phyloP scores from a whole-genome alignment of 2,329 filamentous ascomycete genomes.

The Hymenoscyphus scutula region DNA sequence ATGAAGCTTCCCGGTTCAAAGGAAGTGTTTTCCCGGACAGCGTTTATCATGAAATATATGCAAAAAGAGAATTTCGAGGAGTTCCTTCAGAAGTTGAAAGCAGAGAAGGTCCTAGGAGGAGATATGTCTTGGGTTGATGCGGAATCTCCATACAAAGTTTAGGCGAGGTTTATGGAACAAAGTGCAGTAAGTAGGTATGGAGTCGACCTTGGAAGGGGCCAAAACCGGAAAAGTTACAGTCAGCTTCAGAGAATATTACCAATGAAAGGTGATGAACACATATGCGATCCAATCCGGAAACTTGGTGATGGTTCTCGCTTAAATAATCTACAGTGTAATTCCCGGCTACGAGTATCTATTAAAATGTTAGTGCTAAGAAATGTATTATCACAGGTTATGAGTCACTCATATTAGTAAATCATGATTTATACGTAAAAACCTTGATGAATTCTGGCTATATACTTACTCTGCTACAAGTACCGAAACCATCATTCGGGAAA shows the following conservation, averaged over 20 bases:
- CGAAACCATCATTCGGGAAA: background rate
- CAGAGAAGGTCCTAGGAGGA: background rate
- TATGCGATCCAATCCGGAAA: too few relatives aligned
- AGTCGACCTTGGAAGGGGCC: background rate
- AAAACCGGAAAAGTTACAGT: background rate
- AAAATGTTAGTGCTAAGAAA: too few relatives aligned
- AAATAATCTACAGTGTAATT: too few relatives aligned
- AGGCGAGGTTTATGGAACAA: background rate
- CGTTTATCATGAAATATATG: background rate
- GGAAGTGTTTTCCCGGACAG: background rate
- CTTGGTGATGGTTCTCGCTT: too few relatives aligned
- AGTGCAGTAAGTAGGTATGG: background rate
- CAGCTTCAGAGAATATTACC: too few relatives aligned
- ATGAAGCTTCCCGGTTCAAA: too few relatives aligned
- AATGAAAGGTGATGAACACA: too few relatives aligned
- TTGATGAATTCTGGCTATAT: too few relatives aligned
- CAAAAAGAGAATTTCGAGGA: constrained; percentile 5
- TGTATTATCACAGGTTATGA: too few relatives aligned
- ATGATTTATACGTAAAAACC: too few relatives aligned
- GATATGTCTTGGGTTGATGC: background rate
- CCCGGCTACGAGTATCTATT: too few relatives aligned
- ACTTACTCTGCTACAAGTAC: background rate
- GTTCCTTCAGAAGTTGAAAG: constrained; percentile 12
- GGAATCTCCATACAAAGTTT: background rate
- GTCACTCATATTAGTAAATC: too few relatives aligned